phyloP scores from a whole-genome alignment of 2,329 filamentous ascomycete genomes.

The Aspergillus pseudoviridinutans region DNA sequence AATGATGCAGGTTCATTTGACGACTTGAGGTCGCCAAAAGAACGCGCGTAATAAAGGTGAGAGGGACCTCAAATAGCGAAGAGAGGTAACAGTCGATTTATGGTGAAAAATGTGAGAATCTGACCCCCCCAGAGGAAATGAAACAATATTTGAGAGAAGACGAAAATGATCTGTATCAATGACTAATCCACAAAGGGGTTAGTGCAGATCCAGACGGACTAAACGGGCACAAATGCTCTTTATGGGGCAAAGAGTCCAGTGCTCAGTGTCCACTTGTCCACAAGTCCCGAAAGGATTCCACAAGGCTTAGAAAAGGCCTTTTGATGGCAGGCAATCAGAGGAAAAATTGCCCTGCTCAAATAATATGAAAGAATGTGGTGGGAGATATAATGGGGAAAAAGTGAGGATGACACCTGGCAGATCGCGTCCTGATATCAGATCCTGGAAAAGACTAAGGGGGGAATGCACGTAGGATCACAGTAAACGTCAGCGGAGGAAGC shows the following conservation, averaged over 20 bases:
- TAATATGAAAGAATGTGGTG: not conserved
- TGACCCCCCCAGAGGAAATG: not conserved
- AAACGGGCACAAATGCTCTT: not conserved
- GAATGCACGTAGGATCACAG: not conserved
- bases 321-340: not conserved
- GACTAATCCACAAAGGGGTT: slow-evolving; percentile 8
- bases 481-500: not conserved
- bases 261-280: not conserved
- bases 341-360: not conserved
- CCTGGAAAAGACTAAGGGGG: not conserved
- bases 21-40: slow-evolving; percentile 78
- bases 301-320: not conserved
- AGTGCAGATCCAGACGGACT: slow-evolving; percentile 11
- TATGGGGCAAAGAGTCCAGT: not conserved
- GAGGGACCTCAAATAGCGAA: slow-evolving; percentile 1
- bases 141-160: slow-evolving; percentile 14
- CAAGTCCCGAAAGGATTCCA: not conserved
- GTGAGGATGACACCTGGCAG: not conserved
- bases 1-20: slow-evolving; percentile 98
- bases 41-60: slow-evolving; percentile 62
- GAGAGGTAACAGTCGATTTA: not conserved
- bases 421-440: not conserved
- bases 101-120: not conserved
- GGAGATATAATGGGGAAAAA: not conserved
- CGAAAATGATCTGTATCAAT: slow-evolving; percentile 13